Evolutionary conservation across 345 rosid genomes (phyloP).

Genomic region (Populus nigra): DNA sequence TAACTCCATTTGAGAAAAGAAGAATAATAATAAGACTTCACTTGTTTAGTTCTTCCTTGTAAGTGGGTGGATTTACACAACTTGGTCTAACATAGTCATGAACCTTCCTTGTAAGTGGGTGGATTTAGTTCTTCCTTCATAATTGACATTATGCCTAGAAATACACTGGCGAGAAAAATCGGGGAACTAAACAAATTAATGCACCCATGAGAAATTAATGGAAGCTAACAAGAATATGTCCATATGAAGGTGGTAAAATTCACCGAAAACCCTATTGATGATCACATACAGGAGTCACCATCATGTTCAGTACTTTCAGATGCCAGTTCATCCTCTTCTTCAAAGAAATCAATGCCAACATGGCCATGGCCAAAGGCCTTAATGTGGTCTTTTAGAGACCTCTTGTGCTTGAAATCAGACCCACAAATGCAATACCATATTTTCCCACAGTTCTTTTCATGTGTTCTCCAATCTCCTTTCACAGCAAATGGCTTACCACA

Average conservation of each 20-base stretch:
- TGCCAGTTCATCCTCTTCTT: slow-evolving; percentile 58
- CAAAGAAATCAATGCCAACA: slow-evolving; percentile 43
- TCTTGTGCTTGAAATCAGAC: slow-evolving; percentile 76
- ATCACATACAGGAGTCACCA: neutral
- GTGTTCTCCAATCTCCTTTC: slow-evolving; percentile 82
- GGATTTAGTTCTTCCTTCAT: too few relatives aligned
- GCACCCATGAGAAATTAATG: neutral
- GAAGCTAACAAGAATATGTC: neutral
- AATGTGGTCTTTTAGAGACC: slow-evolving; percentile 72
- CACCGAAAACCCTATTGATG: neutral
- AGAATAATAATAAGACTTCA: neutral
- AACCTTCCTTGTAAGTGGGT: neutral
- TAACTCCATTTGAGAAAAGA: neutral
- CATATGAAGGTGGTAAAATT: neutral
- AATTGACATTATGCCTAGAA: neutral
- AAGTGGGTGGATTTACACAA: neutral
- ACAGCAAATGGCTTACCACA: slow-evolving; percentile 77
- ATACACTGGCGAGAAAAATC: neutral
- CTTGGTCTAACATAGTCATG: neutral
- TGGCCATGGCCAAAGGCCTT: slow-evolving; percentile 76
- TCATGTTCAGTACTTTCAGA: slow-evolving; percentile 50
- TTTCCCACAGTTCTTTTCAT: slow-evolving; percentile 84
- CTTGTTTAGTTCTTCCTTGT: neutral
- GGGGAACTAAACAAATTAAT: neutral
- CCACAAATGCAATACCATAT: slow-evolving; percentile 78